Conservation (phyloP, 1,284 basidiomycete genomes). For the Boletellus dicymbophilus region DNA sequence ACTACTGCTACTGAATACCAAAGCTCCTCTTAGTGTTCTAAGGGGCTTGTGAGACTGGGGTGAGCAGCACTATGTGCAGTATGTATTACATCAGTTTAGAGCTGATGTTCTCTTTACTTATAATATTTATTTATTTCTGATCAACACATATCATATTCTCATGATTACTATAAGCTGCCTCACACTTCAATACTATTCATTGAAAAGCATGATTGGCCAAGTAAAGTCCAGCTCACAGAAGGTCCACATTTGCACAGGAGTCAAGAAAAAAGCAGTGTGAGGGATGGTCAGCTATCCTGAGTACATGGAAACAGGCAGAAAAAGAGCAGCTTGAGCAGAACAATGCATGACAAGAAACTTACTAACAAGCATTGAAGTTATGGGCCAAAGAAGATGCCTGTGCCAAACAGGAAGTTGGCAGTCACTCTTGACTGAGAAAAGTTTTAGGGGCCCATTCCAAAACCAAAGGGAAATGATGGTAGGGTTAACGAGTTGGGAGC, state of each 20-base stretch:
- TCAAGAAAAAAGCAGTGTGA: not conserved
- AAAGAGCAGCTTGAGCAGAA: not conserved
- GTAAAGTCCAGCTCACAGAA: too few species aligned
- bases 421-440: not conserved
- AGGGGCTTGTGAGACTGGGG: too few species aligned
- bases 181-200: too few species aligned
- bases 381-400: not conserved
- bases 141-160: too few species aligned
- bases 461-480: not conserved
- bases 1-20: too few species aligned
- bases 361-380: not conserved
- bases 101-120: too few species aligned
- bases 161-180: too few species aligned
- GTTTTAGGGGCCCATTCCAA: not conserved
- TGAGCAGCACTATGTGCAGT: too few species aligned
- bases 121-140: too few species aligned
- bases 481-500: not conserved
- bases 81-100: too few species aligned
- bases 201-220: too few species aligned
- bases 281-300: not conserved
- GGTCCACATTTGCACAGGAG: not conserved
- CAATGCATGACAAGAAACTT: not conserved
- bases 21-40: too few species aligned
- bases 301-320: constrained; percentile 1
- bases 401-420: not conserved